These are phyloP conservation scores for Puya raimondii DNA, from an alignment of 176 grass and related monocot genomes.

Conservation along the genomic window DNA sequence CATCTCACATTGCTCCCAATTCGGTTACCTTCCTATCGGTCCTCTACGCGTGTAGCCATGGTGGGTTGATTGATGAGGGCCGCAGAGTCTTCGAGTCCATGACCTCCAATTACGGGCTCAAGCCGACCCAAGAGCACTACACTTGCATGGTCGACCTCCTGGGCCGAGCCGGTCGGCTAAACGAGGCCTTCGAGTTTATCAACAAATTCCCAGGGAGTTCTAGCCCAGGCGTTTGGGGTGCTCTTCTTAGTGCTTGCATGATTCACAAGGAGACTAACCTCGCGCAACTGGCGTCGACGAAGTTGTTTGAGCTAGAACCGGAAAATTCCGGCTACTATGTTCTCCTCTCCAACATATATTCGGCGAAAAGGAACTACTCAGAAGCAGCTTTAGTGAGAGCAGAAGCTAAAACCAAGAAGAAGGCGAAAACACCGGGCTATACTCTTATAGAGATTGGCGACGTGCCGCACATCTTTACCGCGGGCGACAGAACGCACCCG, in stretches of 20 bases:
- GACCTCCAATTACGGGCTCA: conserved; percentile 7
- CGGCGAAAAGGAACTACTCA: conserved; percentile 11
- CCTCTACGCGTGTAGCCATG: conserved; percentile 24
- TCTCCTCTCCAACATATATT: conserved; percentile 27
- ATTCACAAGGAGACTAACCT: conserved; percentile 18
- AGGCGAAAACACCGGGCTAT: conserved; percentile 12
- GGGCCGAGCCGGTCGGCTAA: conserved; percentile 11
- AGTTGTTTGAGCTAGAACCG: conserved; percentile 22
- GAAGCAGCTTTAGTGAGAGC: conserved; percentile 21
- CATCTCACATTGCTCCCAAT: conserved; percentile 9
- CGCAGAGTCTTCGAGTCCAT: conserved; percentile 3
- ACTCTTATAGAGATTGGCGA: conserved; percentile 16
- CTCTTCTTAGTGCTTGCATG: conserved; percentile 23
- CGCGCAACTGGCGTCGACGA: conserved; percentile 4
- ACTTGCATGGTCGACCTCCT: conserved; percentile 26
- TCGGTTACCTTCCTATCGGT: conserved; percentile 15
- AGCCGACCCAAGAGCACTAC: conserved; percentile 14
- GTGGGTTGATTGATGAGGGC: conserved; percentile 16
- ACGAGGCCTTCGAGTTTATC: conserved; percentile 15
- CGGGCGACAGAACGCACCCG: conserved; percentile 10
- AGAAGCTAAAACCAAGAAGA: conserved; percentile 12
- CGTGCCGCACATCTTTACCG: conserved; percentile 11
- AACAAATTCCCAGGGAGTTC: not conserved
- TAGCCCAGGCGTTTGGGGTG: conserved; percentile 23
- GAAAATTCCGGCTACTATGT: conserved; percentile 20